phyloP scores from a whole-genome alignment of 2,329 filamentous ascomycete species.

The Trematosphaeria pertusa region DNA sequence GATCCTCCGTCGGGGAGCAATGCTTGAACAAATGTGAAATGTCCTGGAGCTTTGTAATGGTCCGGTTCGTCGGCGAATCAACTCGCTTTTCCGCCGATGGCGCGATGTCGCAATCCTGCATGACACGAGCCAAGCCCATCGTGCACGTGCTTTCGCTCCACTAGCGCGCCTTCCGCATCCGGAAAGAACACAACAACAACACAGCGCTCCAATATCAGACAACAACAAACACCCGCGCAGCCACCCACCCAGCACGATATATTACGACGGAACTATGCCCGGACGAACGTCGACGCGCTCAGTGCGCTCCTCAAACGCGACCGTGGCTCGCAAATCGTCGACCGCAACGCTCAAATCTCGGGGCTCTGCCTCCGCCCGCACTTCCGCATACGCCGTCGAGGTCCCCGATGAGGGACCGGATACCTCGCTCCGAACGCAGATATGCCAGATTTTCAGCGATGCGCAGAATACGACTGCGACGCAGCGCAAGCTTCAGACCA shows the following conservation, averaged over 20 bases:
- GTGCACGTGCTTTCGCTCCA: conserved; percentile 21
- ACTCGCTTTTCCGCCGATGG: conserved; percentile 28
- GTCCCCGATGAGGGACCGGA: conserved; percentile 75
- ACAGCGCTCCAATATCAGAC: conserved; percentile 14
- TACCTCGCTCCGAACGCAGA: conserved; percentile 74
- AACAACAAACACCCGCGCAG: conserved; percentile 19
- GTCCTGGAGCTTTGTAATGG: conserved; percentile 5
- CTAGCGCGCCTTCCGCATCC: conserved; percentile 12
- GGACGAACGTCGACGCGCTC: conserved; percentile 54
- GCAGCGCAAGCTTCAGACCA: conserved; percentile 88
- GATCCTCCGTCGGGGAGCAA: neutral
- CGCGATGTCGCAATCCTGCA: conserved; percentile 34
- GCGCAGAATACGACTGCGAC: conserved; percentile 87
- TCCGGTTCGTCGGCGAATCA: conserved; percentile 24
- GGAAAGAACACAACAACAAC: conserved; percentile 12
- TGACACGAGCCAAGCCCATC: conserved; percentile 8
- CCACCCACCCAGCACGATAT: conserved; percentile 11
- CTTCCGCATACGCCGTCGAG: conserved; percentile 49
- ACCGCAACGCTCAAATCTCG: conserved; percentile 52
- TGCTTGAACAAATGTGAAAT: neutral
- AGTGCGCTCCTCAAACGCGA: conserved; percentile 44
- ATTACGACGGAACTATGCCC: too few species aligned
- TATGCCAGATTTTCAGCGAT: conserved; percentile 66
- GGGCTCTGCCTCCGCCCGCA: conserved; percentile 51
- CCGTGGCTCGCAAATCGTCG: conserved; percentile 47